Evolutionary conservation across 2,329 filamentous ascomycete genomes (phyloP).

Genomic region (Aspergillus sp.): DNA sequence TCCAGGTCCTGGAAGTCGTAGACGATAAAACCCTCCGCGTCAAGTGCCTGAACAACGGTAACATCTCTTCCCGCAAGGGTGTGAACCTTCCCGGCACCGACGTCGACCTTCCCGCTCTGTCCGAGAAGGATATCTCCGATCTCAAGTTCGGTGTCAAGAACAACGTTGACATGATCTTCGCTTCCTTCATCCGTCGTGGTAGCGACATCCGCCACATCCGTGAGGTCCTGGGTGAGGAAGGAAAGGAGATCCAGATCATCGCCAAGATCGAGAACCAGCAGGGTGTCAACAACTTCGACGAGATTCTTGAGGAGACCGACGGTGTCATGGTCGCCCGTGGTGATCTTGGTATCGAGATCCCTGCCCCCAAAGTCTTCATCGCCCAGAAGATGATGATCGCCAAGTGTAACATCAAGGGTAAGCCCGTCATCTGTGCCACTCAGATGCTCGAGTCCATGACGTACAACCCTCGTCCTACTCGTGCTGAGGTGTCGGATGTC

Average conservation of each 20-base stretch:
- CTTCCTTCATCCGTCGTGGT: conserved; percentile 93
- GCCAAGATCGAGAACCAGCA: conserved; percentile 99
- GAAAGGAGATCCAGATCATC: conserved; percentile 97
- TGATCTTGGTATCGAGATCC: conserved; percentile 97
- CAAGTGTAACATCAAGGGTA: conserved; percentile 99
- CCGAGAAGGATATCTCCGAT: conserved; percentile 96
- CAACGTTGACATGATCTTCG: conserved; percentile 98
- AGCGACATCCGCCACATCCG: conserved; percentile 93
- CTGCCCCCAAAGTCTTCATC: conserved; percentile 96
- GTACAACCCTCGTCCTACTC: conserved; percentile 97
- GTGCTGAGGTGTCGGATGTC: conserved; percentile 97
- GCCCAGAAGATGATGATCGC: conserved; percentile 99
- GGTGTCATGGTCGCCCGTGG: conserved; percentile 99
- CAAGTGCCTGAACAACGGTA: conserved; percentile 92
- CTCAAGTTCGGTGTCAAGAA: conserved; percentile 97
- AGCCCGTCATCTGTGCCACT: conserved; percentile 97
- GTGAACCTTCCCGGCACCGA: conserved; percentile 99
- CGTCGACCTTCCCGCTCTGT: conserved; percentile 94
- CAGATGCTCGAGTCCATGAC: conserved; percentile 99
- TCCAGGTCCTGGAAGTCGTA: conserved; percentile 83
- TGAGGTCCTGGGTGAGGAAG: conserved; percentile 82
- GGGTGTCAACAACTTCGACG: conserved; percentile 98
- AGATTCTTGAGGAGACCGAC: conserved; percentile 93
- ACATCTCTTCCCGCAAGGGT: conserved; percentile 98
- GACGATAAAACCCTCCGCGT: conserved; percentile 87